Base-by-base conservation (phyloP, 371 early-diverging fungal genomes). In the Rhizopus stolonifer region DNA sequence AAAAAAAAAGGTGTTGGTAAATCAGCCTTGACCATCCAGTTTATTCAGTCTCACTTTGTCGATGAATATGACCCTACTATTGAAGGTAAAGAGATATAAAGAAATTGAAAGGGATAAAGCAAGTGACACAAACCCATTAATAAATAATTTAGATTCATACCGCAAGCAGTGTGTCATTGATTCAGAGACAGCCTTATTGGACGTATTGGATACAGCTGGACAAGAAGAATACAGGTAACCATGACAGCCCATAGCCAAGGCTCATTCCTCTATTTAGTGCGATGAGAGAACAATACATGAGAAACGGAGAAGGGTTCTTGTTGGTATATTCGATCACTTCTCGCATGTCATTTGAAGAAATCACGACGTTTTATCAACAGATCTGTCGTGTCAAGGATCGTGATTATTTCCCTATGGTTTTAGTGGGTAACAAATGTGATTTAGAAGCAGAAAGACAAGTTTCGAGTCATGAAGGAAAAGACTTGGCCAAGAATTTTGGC, bases 391-490 rank as follows among this genome's bases (percentile, higher is more conserved):
- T 93, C 38, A 93, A 93, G 63, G 91, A 94, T 52, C 68, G 74
- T 42, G 89, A 90, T 48, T 77, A 71, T 36, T 91, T 90, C 65
- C 96, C 96, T 11, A 88, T 95, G 51, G 86, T 94, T 39, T 70
- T 99, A 10, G 84, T 96, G 11, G 99, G 91, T 22, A 99, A 99
- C 81, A 99, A 99, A 74, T 90, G 87, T 51, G 98, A 99, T 79
- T 67, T 95, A 44, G 87, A 85, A 36, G 56, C 64, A 23, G 92
- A 96, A 45, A 75, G 95, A 48, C 84, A 84, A 34, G 65, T 69
- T 3, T 69, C 69, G 0, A 61, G 52, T 52, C 47, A 57, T 46
- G 69, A 69, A 44, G 69, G 69, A 3, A 50, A 40, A 38, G 69
- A 69, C 25, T 19, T 61, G 17, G 69, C 69, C 33, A 55, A 55